Evolutionary conservation across 352 stramenopile genomes (phyloP), one percentile per base, ranked within the genome.

Genomic region (Plasmopara viticola): DNA sequence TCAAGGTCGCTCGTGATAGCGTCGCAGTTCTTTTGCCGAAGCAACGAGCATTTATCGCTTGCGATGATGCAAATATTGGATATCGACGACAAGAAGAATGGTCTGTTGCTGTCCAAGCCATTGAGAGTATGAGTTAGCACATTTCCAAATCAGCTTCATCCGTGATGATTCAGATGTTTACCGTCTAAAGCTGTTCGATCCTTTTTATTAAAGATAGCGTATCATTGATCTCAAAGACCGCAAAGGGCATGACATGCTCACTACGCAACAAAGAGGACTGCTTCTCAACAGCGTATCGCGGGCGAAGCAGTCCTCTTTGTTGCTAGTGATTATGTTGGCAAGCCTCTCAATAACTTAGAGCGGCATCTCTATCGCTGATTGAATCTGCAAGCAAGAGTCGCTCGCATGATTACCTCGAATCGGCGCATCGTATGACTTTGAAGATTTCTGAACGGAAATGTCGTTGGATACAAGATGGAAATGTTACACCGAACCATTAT

Each of bases 71-170:
- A 25, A 25, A 25, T 65, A 61, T 61, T 45, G 25, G 40, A 66
- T 44, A 66, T 66, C 35, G 58, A 66, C 34, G 53, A 66, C 40
- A 52, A 37, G 53, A 59, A 33, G 38, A 68, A 64, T 53, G 58
- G 53, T 33, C 29, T 66, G 53, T 34, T 64, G 38, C 34, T 60
- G 38, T 64, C 60, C 57, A 64, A 60, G 57, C 57, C 57, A 14
- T 53, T 64, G n/a, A 31, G 17, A 60, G 51, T 14, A 53, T 31
- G 44, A 31, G 30, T 47, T 52, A 14, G 57, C 48, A 10, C 12
- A 60, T 43, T 48, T 38, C 25, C 40, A 58, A 52, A 62, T 53
- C 46, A 44, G 20, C 17, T 53, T 53, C 14, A 53, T 48, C 35
- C n/a, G n/a, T n/a, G n/a, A n/a, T n/a, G n/a, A n/a, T n/a, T n/a